phyloP scores from a whole-genome alignment of 805 yeast species.

The Cyberlindnera misumaiensis region DNA sequence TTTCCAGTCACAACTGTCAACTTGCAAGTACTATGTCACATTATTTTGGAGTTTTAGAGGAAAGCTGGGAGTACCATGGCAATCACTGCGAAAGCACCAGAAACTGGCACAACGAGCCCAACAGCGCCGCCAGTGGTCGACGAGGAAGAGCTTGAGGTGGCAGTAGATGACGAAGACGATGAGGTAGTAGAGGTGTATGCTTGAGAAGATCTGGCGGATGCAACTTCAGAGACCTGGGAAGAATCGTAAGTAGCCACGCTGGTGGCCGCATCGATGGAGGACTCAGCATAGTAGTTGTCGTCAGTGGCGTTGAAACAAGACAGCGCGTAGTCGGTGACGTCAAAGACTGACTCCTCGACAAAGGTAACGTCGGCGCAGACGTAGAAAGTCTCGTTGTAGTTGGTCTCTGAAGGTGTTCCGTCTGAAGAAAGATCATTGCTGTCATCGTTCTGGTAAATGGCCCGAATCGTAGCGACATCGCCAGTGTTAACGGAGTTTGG shows the following conservation, averaged over 20 bases:
- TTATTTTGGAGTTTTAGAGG: too few species aligned
- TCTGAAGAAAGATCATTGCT: conserved; percentile 13
- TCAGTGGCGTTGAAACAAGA: conserved; percentile 38
- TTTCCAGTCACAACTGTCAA: too few species aligned
- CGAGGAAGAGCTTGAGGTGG: conserved; percentile 10
- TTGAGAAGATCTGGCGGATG: conserved; percentile 16
- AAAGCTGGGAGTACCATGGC: conserved; percentile 15
- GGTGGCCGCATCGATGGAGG: conserved; percentile 18
- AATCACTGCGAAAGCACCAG: conserved; percentile 18
- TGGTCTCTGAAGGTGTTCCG: conserved; percentile 31
- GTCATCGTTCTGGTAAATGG: conserved; percentile 32
- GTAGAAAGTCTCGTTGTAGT: conserved; percentile 34
- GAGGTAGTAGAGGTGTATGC: conserved; percentile 11
- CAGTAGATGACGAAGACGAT: conserved; percentile 5
- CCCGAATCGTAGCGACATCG: conserved; percentile 38
- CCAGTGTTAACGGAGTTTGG: conserved; percentile 32
- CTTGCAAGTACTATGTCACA: too few species aligned
- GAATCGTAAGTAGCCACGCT: conserved; percentile 21
- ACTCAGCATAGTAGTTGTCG: conserved; percentile 30
- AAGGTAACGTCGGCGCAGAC: conserved; percentile 40
- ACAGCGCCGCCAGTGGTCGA: conserved; percentile 14
- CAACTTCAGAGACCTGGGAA: conserved; percentile 8
- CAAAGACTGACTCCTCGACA: conserved; percentile 35
- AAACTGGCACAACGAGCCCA: conserved; percentile 14
- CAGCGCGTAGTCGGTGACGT: conserved; percentile 27